Evolutionary conservation across 2,329 filamentous ascomycete genomes (phyloP).

Genomic region (Aureobasidium sp.): DNA sequence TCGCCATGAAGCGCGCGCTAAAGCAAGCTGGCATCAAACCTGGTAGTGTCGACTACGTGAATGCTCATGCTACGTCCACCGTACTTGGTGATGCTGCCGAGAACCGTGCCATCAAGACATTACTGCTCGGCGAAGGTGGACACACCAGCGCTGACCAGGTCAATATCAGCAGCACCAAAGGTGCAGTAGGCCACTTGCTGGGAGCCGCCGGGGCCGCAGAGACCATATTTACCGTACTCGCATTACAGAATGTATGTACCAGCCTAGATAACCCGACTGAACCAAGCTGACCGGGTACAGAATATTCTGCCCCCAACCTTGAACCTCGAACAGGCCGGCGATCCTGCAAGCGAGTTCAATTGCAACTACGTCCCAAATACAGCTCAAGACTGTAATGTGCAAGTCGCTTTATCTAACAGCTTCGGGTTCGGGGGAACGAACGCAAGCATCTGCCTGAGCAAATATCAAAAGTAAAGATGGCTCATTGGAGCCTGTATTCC

Average conservation of each 20-base stretch:
- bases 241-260: constrained; percentile 62
- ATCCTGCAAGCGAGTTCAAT: constrained; percentile 55
- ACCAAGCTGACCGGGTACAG: constrained; percentile 38
- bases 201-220: constrained; percentile 89
- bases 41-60: constrained; percentile 75
- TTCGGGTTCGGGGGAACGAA: constrained; percentile 98
- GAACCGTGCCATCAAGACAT: constrained; percentile 67
- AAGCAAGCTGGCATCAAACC: constrained; percentile 64
- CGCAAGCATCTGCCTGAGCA: constrained; percentile 73
- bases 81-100: constrained; percentile 80
- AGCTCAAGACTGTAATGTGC: constrained; percentile 63
- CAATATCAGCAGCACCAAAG: constrained; percentile 89
- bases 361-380: constrained; percentile 78
- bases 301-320: constrained; percentile 76
- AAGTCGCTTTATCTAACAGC: constrained; percentile 81
- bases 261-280: constrained; percentile 25
- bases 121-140: constrained; percentile 70
- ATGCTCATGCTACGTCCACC: constrained; percentile 91
- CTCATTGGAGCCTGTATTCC: too few relatives aligned
- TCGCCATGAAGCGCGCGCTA: constrained; percentile 80
- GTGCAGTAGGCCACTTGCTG: constrained; percentile 82
- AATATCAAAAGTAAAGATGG: constrained; percentile 22
- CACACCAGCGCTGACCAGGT: constrained; percentile 55
- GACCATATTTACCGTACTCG: constrained; percentile 74
- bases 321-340: constrained; percentile 61